phyloP scores from a whole-genome alignment of 192 early-diverging fungal genomes.

The Coemansia sp. region DNA sequence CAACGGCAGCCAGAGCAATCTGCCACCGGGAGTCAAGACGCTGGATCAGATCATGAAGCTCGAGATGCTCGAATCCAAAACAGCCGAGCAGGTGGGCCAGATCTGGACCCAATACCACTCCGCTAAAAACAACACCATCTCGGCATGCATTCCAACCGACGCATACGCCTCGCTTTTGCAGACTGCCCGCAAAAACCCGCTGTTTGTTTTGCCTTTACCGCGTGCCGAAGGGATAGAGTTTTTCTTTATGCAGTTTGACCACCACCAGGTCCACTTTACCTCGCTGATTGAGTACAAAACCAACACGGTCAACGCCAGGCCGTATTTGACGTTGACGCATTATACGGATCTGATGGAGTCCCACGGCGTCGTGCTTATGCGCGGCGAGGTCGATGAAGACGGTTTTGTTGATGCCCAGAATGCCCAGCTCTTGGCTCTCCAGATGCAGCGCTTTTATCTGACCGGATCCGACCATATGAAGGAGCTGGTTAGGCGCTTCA shows the following conservation, averaged over 20 bases:
- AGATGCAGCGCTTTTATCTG: constrained; percentile 86
- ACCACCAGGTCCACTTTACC: constrained; percentile 85
- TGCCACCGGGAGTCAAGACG: constrained; percentile 45
- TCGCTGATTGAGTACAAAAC: constrained; percentile 87
- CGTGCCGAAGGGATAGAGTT: constrained; percentile 80
- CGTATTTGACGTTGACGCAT: constrained; percentile 80
- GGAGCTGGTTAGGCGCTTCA: constrained; percentile 72
- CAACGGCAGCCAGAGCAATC: constrained; percentile 14
- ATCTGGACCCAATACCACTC: constrained; percentile 78
- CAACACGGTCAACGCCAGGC: constrained; percentile 68
- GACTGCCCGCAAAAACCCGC: constrained; percentile 44
- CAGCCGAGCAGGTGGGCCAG: constrained; percentile 45
- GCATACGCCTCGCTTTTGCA: constrained; percentile 58
- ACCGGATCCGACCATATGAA: constrained; percentile 64
- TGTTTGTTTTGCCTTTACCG: constrained; percentile 85
- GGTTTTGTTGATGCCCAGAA: constrained; percentile 58
- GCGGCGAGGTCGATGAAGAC: constrained; percentile 65
- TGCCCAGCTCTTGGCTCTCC: constrained; percentile 74
- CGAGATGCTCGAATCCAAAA: constrained; percentile 46
- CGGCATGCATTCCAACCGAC: constrained; percentile 59
- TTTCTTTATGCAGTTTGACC: constrained; percentile 78
- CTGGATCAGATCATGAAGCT: constrained; percentile 57
- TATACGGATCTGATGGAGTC: constrained; percentile 77
- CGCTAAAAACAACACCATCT: constrained; percentile 55
- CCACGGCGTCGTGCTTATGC: constrained; percentile 89